phyloP scores from a whole-genome alignment of 805 yeast species.

The Groenewaldozyma tartarivorans region DNA sequence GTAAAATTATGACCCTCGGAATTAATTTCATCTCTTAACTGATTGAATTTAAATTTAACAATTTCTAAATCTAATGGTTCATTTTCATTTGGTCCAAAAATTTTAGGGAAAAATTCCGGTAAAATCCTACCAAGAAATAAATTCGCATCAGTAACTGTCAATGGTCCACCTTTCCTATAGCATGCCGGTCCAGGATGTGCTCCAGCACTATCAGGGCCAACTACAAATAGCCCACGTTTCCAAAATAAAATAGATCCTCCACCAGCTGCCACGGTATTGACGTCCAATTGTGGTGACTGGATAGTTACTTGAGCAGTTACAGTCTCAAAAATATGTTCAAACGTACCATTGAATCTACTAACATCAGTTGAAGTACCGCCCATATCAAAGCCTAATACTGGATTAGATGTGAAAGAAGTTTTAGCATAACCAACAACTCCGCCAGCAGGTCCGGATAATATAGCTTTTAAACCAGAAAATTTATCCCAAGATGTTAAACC shows the following conservation, averaged over 20 bases:
- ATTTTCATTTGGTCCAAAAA: slow-evolving; percentile 74
- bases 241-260: slow-evolving; percentile 65
- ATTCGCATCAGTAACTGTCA: slow-evolving; percentile 82
- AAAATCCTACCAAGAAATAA: slow-evolving; percentile 60
- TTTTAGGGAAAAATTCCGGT: slow-evolving; percentile 69
- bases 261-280: slow-evolving; percentile 78
- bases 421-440: slow-evolving; percentile 91
- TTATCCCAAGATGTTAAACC: slow-evolving; percentile 78
- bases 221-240: slow-evolving; percentile 64
- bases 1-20: slow-evolving; percentile 35
- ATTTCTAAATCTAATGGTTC: slow-evolving; percentile 53
- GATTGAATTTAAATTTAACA: slow-evolving; percentile 40
- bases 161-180: slow-evolving; percentile 74
- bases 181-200: slow-evolving; percentile 90
- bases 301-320: slow-evolving; percentile 76
- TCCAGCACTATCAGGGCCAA: slow-evolving; percentile 81
- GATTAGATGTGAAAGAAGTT: slow-evolving; percentile 55
- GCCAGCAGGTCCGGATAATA: slow-evolving; percentile 94
- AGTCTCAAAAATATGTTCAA: slow-evolving; percentile 75
- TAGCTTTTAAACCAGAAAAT: slow-evolving; percentile 82
- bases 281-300: slow-evolving; percentile 77
- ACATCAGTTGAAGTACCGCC: slow-evolving; percentile 90
- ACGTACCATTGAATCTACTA: slow-evolving; percentile 57
- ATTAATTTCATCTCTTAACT: slow-evolving; percentile 50
- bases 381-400: slow-evolving; percentile 79